Percentiles rank a stretch among this genome's conserved stretches.
Evolutionary conservation across 768 basidiomycete genomes (phyloP).

Genomic region (Lactarius evosmus): DNA sequence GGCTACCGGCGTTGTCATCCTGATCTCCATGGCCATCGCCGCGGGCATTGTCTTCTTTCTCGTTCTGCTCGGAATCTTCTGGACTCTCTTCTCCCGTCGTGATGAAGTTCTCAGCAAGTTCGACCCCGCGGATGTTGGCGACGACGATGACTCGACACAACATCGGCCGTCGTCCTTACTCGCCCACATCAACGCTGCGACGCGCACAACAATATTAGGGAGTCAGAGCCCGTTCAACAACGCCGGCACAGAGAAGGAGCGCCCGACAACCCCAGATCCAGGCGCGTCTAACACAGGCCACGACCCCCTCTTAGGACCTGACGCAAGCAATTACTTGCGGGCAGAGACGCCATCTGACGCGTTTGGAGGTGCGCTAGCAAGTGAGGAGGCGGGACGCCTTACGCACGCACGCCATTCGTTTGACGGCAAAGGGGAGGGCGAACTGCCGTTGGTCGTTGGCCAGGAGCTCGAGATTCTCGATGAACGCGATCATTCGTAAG

Average conservation of each 20-base stretch:
- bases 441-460: slow-evolving; percentile 65
- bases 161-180: slow-evolving; percentile 86
- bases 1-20: slow-evolving; percentile 88
- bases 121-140: slow-evolving; percentile 63
- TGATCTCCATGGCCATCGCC: slow-evolving; percentile 95
- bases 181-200: slow-evolving; percentile 89
- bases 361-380: slow-evolving; percentile 53
- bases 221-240: slow-evolving; percentile 39
- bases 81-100: slow-evolving; percentile 81
- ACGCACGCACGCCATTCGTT: slow-evolving; percentile 83
- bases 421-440: slow-evolving; percentile 74
- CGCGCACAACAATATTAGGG: slow-evolving; percentile 77
- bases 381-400: slow-evolving; percentile 60
- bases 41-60: slow-evolving; percentile 91
- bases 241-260: slow-evolving; percentile 54
- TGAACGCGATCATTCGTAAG: slow-evolving; percentile 76
- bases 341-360: slow-evolving; percentile 81
- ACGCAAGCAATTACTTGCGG: slow-evolving; percentile 72
- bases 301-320: slow-evolving; percentile 64
- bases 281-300: slow-evolving; percentile 33
- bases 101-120: slow-evolving; percentile 69
- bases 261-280: slow-evolving; percentile 40
- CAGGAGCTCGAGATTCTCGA: slow-evolving; percentile 73
- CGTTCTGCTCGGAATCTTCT: slow-evolving; percentile 79
- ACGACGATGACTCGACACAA: slow-evolving; percentile 65